Evolutionary conservation across 768 basidiomycete genomes (phyloP), one percentile per base, ranked within the genome.

Genomic region (Lentinus brumalis): DNA sequence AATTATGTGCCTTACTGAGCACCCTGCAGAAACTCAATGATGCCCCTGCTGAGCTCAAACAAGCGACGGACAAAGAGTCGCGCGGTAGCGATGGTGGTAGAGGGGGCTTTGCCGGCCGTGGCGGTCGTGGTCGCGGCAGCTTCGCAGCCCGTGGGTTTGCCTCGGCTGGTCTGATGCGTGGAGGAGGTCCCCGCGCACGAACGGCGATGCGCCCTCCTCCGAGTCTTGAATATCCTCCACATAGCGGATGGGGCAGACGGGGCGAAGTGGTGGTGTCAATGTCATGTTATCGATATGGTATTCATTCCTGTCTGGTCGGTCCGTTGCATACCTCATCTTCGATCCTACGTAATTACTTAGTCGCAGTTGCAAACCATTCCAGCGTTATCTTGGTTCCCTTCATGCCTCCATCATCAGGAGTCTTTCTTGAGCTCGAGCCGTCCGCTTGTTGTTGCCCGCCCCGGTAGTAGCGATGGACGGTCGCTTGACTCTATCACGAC

Each of bases 111-210:
- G 39, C 65, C 2, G 76, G 71, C 10, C 66, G 70, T 15, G 77
- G 84, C 21, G 79, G 84, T 15, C 80, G 88, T 3, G 81, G 83
- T 2, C 79, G 87, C 30, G 81, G 84, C 21, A 84, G 83, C 2
- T 92, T 79, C 67, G 86, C 82, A n/a, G 80, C 84, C 12, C 78
- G 89, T 60, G 84, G 84, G 12, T 81, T 92, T 55, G 83, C 86
- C 4, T 85, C 86, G 9, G 91, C 89, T 15, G 91, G 91, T 4
- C 75, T 93, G 64, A 86, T 75, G 15, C 73, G 71, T 57, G 72
- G 73, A 4, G 68, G 67, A 1, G 64, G 53, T 3, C 65, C 63
- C 63, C 53, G 29, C 63, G 67, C 41, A 50, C 59, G 42, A 76
- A 74, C 55, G 75, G 74, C 47, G 74, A 74, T 26, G 64, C 66